Evolutionary conservation across 73 alveolate species (phyloP), one percentile per base, ranked within the genome.

Genomic region (Paramecium bursaria): DNA sequence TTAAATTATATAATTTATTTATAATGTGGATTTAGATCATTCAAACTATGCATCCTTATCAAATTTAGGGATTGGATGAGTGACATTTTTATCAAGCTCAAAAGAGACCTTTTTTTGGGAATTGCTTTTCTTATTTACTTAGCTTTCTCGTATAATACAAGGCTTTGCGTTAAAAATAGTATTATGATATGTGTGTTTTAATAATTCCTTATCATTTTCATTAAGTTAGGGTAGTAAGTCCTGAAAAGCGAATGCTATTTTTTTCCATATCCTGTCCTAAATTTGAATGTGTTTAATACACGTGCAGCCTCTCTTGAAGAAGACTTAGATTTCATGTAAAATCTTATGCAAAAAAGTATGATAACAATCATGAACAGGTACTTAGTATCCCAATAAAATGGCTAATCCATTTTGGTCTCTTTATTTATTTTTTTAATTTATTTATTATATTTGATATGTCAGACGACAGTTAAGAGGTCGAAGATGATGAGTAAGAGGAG

Each of bases 381-480:
- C n/a, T n/a, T n/a, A n/a, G n/a, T n/a, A n/a, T n/a, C n/a, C n/a
- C n/a, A n/a, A n/a, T n/a, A n/a, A n/a, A n/a, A n/a, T n/a, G n/a
- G n/a, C n/a, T n/a, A n/a, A n/a, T n/a, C n/a, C 46, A 2, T 26
- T 0, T 7, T 19, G 23, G 50, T 23, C 19, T 26, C 33, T 57
- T 15, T 31, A 57, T 30, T 57, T 2, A 0, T 27, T 2, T 57
- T 30, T 57, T 57, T n/a, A 30, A 30, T 54, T 27, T 30, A 51
- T 51, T 21, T 25, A 51, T 51, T 51, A 26, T 51, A 26, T 33
- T 51, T 51, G 23, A 26, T 42, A 57, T 23, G 33, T 30, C 33
- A 23, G 76, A 57, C 17, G 76, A 57, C 76, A 57, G 76, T 57
- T 57, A 57, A 57, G 76, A 57, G 15, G 27, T 57, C 51, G 76